Base-by-base conservation (phyloP, 345 rosid species). In the Gossypium turneri region DNA sequence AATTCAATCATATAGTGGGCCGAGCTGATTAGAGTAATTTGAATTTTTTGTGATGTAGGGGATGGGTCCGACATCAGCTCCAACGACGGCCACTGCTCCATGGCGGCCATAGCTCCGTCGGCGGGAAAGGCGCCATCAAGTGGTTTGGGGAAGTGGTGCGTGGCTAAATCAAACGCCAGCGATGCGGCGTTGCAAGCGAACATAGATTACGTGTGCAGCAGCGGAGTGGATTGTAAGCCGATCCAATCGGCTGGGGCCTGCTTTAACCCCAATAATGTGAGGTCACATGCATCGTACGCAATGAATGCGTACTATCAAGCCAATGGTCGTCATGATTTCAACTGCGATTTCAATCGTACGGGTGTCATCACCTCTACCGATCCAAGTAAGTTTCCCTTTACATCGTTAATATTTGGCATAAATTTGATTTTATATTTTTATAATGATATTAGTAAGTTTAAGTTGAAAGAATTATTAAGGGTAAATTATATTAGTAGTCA, bases 251-350 rank as follows among this genome's bases (percentile, higher is more conserved):
- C 90, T 52, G 93, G 92, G 74, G 8, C 85, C 2, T 89, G 96
- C 75, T 89, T 82, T 70, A 72, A 71, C 51, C 93, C 92, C 9
- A 67, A 91, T 65, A 83, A 81, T 0, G 80, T 86, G 72, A 83
- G 85, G 67, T 84, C 96, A 12, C 93, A 89, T 65, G 92, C 93
- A 38, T 77, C 93, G 2, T 89, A 87, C 58, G 87, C 85, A 3
- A 91, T 91, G 96, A 84, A 87, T 80, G 88, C 87, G 0, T 91
- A 85, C 81, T 89, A 86, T 73, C 92, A 88, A 76, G 78, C 81
- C 66, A 77, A 69, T 17, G 93, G 90, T 19, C 84, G 53, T 13
- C 76, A 83, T 7, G 88, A 82, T 70, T 82, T 10, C 57, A 76
- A 83, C 72, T 91, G 96, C 59, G 87, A 89, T 77, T 91, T 91